Conservation (phyloP, 2,329 filamentous ascomycete genomes). For the Dactylellina cionopaga region DNA sequence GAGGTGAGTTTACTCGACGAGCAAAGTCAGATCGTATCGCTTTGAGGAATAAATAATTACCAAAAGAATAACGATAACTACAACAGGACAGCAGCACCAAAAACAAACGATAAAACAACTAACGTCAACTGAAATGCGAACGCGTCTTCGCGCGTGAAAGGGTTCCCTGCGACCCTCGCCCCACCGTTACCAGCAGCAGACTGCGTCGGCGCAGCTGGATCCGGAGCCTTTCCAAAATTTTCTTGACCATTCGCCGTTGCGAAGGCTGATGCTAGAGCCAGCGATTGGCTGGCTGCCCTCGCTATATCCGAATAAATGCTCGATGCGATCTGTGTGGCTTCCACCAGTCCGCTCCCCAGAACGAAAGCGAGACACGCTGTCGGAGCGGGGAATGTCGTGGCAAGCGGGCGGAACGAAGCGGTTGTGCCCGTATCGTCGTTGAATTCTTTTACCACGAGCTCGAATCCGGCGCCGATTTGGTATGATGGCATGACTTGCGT, state of each 20-base stretch:
- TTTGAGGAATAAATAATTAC: not conserved
- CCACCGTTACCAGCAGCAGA: conserved; percentile 2
- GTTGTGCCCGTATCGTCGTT: not conserved
- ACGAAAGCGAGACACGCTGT: conserved; percentile 6
- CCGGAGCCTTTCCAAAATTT: not conserved
- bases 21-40: too few relatives aligned
- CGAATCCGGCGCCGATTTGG: conserved; percentile 11
- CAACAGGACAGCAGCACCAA: not conserved
- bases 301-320: conserved; percentile 6
- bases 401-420: not conserved
- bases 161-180: not conserved
- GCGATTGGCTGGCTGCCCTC: conserved; percentile 4
- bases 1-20: too few relatives aligned
- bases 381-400: conserved; percentile 1
- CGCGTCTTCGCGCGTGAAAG: not conserved
- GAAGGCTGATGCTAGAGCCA: not conserved
- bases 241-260: conserved; percentile 1
- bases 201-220: not conserved
- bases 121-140: not conserved
- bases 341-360: not conserved
- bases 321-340: not conserved
- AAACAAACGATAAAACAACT: not conserved
- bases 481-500: conserved; percentile 8
- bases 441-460: not conserved
- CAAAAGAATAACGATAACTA: not conserved